Evolutionary conservation across 1,284 basidiomycete species (phyloP), one percentile per base, ranked within the genome.

Genomic region (Ceratobasidium papillatum): DNA sequence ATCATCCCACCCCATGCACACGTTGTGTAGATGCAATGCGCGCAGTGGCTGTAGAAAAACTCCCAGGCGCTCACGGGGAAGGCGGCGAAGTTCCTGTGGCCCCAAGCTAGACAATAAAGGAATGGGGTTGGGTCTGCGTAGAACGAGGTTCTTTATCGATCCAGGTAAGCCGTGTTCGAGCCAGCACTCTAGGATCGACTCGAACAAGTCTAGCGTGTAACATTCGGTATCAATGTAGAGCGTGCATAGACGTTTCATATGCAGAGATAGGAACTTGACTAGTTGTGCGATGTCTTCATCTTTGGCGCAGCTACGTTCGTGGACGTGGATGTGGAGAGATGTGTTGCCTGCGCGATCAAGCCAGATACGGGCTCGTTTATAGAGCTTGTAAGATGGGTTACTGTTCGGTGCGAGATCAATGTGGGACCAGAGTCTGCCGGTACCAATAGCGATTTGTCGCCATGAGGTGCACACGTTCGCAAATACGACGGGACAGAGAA

Each of bases 201-300:
- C 56, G 69, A 72, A 72, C 32, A 72, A 61, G 5, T 71, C 66
- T 17, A 59, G 43, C 12, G 66, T 43, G 51, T 72, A 27, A 22
- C 56, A 61, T 32, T 61, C 58, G 32, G 56, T 45, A 19, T 61
- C 43, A 14, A 61, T 22, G 30, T 58, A 38, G 19, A 72, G 19
- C 9, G 56, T 61, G 32, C 45, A 51, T 5, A 72, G 14, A 3
- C 51, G 68, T 43, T 41, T 34, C 56, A 71, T 61, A 34, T 49
- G 9, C 3, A 45, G 68, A 22, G 41, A 34, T 11, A 72, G 27
- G 32, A 61, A 61, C 3, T 41, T 27, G 43, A 38, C 14, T 19
- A 72, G 43, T 9, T 72, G 56, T 34, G 45, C 17, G 45, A 72
- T 36, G 8, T 61, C 68, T 8, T 72, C 68, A 14, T 22, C 32